phyloP scores from a whole-genome alignment of 169 alveolate species.

The Besnoitia besnoiti region DNA sequence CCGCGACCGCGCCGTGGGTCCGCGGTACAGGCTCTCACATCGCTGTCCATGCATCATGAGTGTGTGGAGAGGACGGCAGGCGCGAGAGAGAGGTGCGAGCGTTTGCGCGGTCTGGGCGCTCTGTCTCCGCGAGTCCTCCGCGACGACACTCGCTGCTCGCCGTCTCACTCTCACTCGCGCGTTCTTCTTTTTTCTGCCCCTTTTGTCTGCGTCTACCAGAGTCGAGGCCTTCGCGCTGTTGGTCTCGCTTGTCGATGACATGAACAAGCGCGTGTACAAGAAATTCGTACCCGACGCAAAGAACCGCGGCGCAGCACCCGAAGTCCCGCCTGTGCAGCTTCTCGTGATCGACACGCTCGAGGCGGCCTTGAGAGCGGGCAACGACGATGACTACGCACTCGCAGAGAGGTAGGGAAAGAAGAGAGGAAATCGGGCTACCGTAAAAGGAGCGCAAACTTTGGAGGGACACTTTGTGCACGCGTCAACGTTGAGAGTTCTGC shows the following conservation, averaged over 20 bases:
- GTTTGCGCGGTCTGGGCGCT: too few species aligned
- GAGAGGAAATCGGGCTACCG: too few species aligned
- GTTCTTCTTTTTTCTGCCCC: not conserved
- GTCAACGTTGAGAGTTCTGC: too few species aligned
- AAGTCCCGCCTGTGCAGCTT: constrained; percentile 23
- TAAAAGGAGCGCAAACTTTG: too few species aligned
- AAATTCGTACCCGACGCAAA: not conserved
- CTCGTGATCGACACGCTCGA: constrained; percentile 27
- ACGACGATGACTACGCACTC: constrained; percentile 27
- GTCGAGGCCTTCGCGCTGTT: constrained; percentile 45
- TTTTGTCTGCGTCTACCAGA: not conserved
- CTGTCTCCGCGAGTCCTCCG: too few species aligned
- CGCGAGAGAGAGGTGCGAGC: too few species aligned
- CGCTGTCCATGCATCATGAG: too few species aligned
- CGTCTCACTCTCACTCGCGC: not conserved
- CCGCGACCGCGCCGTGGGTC: too few species aligned
- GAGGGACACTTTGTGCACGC: too few species aligned
- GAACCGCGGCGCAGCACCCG: not conserved
- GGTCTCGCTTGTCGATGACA: constrained; percentile 37
- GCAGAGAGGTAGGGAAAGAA: constrained; percentile 36
- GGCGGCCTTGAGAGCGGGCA: constrained; percentile 42
- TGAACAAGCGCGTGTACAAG: constrained; percentile 7
- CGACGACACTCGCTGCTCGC: too few species aligned
- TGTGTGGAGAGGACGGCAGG: too few species aligned
- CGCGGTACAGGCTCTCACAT: too few species aligned